These are phyloP conservation scores for Talaromyces sp. DNA, from an alignment of 2,329 filamentous ascomycete genomes.

Conservation along the genomic window DNA sequence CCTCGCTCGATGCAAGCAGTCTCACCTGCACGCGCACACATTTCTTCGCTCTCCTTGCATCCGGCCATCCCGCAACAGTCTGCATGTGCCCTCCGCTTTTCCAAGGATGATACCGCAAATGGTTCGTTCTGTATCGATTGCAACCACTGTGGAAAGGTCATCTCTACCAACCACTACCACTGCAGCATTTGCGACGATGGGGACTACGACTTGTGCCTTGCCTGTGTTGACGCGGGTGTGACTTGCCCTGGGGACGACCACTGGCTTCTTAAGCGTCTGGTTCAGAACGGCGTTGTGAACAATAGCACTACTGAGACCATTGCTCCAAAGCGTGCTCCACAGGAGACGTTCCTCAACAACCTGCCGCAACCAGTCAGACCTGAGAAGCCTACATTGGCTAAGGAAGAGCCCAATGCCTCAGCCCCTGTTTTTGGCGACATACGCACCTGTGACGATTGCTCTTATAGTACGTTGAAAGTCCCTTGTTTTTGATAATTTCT, in stretches of 20 bases:
- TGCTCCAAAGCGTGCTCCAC: slow-evolving; percentile 51
- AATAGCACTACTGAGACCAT: slow-evolving; percentile 83
- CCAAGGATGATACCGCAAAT: slow-evolving; percentile 28
- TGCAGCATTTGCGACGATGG: slow-evolving; percentile 90
- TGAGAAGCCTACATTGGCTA: background rate
- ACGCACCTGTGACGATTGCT: slow-evolving; percentile 61
- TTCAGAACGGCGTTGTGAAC: slow-evolving; percentile 71
- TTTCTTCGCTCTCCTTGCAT: background rate
- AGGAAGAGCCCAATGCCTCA: slow-evolving; percentile 15
- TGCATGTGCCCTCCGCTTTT: slow-evolving; percentile 17
- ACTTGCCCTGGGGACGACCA: slow-evolving; percentile 75
- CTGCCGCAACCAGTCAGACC: background rate
- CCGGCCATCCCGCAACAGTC: background rate
- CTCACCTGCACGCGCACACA: background rate
- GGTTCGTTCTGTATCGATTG: slow-evolving; percentile 79
- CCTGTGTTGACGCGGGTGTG: slow-evolving; percentile 69
- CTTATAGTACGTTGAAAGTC: slow-evolving; percentile 46
- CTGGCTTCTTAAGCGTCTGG: slow-evolving; percentile 89
- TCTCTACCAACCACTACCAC: slow-evolving; percentile 83
- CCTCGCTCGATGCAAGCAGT: slow-evolving; percentile 4
- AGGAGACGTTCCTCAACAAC: background rate
- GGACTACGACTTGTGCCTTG: slow-evolving; percentile 86
- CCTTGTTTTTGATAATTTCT: background rate
- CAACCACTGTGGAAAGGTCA: slow-evolving; percentile 77
- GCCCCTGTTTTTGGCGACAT: slow-evolving; percentile 17